Evolutionary conservation across 2,329 filamentous ascomycete species (phyloP), one percentile per base, ranked within the genome.

Genomic region (Colletotrichum costaricense): DNA sequence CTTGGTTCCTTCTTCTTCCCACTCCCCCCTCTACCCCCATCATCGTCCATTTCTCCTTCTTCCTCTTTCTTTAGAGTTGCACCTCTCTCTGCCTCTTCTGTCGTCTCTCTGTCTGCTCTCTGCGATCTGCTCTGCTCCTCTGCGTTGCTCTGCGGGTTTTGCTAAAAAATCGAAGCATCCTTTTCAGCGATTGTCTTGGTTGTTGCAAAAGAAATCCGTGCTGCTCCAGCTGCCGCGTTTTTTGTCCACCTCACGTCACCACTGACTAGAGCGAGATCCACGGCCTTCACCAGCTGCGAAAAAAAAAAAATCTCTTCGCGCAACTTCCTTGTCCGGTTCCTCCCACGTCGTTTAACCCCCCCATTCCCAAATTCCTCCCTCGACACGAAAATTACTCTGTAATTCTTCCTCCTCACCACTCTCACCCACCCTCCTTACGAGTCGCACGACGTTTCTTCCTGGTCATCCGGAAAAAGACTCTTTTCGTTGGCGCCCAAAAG

Each of bases 401-500:
- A 69, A 71, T 72, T 60, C 49, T 59, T 65, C 74, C 57, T 60
- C 55, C 60, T 54, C 65, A 35, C 57, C 66, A 49, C 58, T 33
- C 60, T 59, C 49, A 63, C 67, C 58, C 38, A 66, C 76, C 69
- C 77, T 79, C 78, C 28, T 73, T 79, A 78, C 78, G 80, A 80
- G 79, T 78, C 77, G 76, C 76, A 78, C 75, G 77, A 76, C 77
- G 76, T 78, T 76, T 78, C 79, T 78, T 78, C 78, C 79, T 80
- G 76, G 77, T 78, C 78, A 65, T 64, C 63, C 68, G 69, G 72
- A 64, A 66, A 72, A 55, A 73, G 46, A 67, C 35, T 78, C 69
- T 77, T 75, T 83, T 86, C 46, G 81, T 83, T 84, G 86, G 86
- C 85, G 85, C 86, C 81, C 82, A 88, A 88, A 87, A 88, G 86